Conservation (phyloP, 495 filamentous ascomycete species). For the Patellaria atrata region DNA sequence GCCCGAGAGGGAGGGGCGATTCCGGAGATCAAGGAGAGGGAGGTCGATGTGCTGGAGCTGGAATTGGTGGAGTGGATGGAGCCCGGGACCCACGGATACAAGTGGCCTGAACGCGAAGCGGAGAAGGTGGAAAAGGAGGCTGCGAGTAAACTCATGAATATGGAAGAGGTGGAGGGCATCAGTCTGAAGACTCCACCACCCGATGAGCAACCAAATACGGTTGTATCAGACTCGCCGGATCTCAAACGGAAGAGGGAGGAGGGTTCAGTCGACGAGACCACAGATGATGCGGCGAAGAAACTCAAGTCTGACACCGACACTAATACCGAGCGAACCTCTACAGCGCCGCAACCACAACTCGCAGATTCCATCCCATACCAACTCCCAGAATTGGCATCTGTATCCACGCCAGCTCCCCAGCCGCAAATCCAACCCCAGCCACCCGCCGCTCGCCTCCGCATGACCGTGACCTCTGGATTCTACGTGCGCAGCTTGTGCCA, state of each 20-base stretch:
- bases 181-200: background rate
- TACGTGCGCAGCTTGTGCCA: constrained; percentile 91
- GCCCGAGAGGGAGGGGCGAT: constrained; percentile 85
- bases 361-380: too few relatives aligned
- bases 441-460: constrained; percentile 63
- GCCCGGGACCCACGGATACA: constrained; percentile 56
- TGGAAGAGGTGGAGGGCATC: constrained; percentile 1
- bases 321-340: background rate
- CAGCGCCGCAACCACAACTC: background rate
- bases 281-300: constrained; percentile 5
- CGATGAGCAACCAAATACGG: too few relatives aligned
- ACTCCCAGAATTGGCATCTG: constrained; percentile 2
- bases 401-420: constrained; percentile 21
- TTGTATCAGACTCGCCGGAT: too few relatives aligned
- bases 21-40: constrained; percentile 39
- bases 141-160: constrained; percentile 46
- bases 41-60: constrained; percentile 59
- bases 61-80: constrained; percentile 81
- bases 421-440: constrained; percentile 37
- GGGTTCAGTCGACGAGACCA: constrained; percentile 4
- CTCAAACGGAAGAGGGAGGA: constrained; percentile 1
- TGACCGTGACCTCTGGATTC: constrained; percentile 93
- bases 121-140: constrained; percentile 53
- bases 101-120: constrained; percentile 63
- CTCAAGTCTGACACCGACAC: constrained; percentile 1